Base-by-base conservation (phyloP, 2,329 filamentous ascomycete genomes). In the Diplocarpon rosae region DNA sequence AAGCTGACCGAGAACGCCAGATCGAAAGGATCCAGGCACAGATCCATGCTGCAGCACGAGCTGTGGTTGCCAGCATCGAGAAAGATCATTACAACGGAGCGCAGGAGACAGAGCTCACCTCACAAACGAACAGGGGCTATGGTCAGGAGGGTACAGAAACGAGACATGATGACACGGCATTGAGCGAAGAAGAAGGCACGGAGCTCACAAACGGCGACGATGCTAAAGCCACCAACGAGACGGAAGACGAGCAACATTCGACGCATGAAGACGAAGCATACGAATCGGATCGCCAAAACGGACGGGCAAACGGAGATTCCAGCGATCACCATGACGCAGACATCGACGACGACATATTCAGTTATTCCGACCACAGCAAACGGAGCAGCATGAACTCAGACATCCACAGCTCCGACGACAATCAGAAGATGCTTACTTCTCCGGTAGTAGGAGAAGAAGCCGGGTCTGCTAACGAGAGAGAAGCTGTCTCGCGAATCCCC, bases 41-140 rank as follows among this genome's bases (percentile, higher is more conserved):
- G 30, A 75, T 76, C 47, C 70, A 74, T 28, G 68, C 67, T 17
- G 72, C 72, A 0, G 72, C 72, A 1, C 63, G 67, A 40, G 69
- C 69, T 16, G 71, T 75, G 12, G 65, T 75, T 9, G 68, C 66
- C 2, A 68, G 66, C 33, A 66, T 73, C 13, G 68, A 70, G 43
- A 55, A 63, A 30, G 62, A 66, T 31, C 59, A 57, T 42, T 63
- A 50, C 20, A 53, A 45, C 10, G 54, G 47, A 15, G 44, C 50
- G 4, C 59, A 62, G 12, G 52, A 59, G 41, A 65, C 64, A 2
- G 49, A 62, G 7, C 40, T 64, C 12, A 63, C 61, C 32, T 55
- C 59, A 35, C 52, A 54, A 45, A 59, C 59, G 37, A 59, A 63
- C 27, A 56, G 56, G 29, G 55, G 49, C 15, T 56, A 54, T 32